A percentile compares a stretch with the other conserved stretches of the same genome.
These are phyloP conservation scores for Ophiosphaerella korrae DNA, from an alignment of 2,329 filamentous ascomycete species.

Conservation along the genomic window DNA sequence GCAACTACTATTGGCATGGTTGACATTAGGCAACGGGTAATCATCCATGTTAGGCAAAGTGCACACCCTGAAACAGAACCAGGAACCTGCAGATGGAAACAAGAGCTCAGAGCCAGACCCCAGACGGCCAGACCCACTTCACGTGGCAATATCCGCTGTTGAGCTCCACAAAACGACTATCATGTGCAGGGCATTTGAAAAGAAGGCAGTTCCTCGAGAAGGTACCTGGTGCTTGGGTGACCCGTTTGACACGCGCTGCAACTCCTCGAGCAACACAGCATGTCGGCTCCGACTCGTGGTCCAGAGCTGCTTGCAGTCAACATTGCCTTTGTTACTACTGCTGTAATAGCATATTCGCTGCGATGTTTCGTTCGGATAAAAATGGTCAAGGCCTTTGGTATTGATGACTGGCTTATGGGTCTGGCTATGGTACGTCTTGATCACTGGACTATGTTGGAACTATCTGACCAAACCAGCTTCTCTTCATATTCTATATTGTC, in stretches of 20 bases:
- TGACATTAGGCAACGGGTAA: too few species aligned
- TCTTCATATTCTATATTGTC: conserved; percentile 29
- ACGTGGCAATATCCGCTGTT: conserved; percentile 24
- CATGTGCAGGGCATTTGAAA: conserved; percentile 18
- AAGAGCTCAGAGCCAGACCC: too few species aligned
- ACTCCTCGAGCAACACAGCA: conserved; percentile 15
- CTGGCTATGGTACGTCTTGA: conserved; percentile 29
- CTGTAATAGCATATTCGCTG: conserved; percentile 32
- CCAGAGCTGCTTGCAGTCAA: conserved; percentile 39
- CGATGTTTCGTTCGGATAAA: conserved; percentile 37
- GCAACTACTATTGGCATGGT: too few species aligned
- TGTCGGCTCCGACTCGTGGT: conserved; percentile 41
- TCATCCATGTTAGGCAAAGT: too few species aligned
- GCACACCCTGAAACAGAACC: background rate
- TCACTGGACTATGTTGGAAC: background rate
- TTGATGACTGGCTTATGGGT: conserved; percentile 45
- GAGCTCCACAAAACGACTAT: conserved; percentile 13
- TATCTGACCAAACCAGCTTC: conserved; percentile 19
- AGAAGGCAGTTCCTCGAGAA: conserved; percentile 13
- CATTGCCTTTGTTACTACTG: conserved; percentile 31
- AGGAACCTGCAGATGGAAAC: too few species aligned
- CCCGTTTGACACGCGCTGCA: conserved; percentile 5
- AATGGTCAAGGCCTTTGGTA: conserved; percentile 44
- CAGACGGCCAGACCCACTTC: conserved; percentile 20
- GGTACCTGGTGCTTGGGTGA: conserved; percentile 9